Conservation (phyloP, 208 protist genomes). For the Plasmodiophora brassicae region DNA sequence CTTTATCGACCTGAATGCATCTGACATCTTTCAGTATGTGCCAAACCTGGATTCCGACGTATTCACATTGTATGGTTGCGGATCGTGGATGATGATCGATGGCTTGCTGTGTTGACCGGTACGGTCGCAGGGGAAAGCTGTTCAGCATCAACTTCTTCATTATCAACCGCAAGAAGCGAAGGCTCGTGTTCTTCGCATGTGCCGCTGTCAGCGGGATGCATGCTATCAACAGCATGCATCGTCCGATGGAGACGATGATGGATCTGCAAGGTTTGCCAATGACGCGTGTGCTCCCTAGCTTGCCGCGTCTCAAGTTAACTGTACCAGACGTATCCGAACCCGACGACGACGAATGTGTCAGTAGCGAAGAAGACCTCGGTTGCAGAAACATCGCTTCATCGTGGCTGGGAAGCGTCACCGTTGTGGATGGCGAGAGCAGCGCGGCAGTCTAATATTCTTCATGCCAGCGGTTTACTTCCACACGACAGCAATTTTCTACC, state of each 20-base stretch:
- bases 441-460: too few species aligned
- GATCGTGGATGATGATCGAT: too few species aligned
- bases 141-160: constrained; percentile 34
- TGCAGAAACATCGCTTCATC: background rate
- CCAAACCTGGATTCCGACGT: background rate
- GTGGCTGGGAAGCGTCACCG: background rate
- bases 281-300: background rate
- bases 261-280: constrained; percentile 9
- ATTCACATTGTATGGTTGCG: too few species aligned
- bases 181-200: background rate
- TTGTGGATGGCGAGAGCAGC: background rate
- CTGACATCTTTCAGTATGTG: background rate
- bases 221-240: background rate
- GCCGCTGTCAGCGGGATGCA: constrained; percentile 8
- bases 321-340: background rate
- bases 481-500: too few species aligned
- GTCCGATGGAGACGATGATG: background rate
- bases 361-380: background rate
- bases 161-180: constrained; percentile 14
- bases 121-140: background rate
- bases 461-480: too few species aligned
- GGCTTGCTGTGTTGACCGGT: too few species aligned
- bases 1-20: background rate
- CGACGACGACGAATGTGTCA: background rate
- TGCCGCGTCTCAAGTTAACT: background rate